Evolutionary conservation across 164 flowering plant genomes (phyloP), one percentile per base, ranked within the genome.

Genomic region (Protea cynaroides): DNA sequence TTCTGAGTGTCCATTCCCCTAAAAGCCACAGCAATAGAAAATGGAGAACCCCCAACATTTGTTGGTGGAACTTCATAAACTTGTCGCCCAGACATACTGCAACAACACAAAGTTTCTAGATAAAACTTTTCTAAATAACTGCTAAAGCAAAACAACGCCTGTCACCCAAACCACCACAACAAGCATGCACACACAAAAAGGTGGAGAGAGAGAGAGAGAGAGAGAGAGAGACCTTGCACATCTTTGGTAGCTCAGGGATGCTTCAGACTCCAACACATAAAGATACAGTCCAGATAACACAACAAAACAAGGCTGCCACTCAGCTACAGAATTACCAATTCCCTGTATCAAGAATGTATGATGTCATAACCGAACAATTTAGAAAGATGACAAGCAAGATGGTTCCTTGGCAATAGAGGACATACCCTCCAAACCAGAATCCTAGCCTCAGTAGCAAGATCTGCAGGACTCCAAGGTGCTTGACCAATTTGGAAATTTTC

Each of bases 41-140:
- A 87, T 25, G 34, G 65, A 29, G 96, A 88, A 59, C 96, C 97
- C 65, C 96, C 99, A 70, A 95, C 79, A 75, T 79, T 95, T 40
- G 82, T 38, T 10, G 97, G 82, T 66, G 97, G 91, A 76, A 95
- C 92, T 76, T 92, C 99, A 73, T 50, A 74, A 15, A 92, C 86
- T 78, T 95, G 99, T 49, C 84, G 86, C 59, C 97, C 96, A 73
- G 89, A 86, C 96, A 95, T 88, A 79, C 99, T 94, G 88, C 74
- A 80, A 23, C 13, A 60, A 25, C n/a, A 61, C 9, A 58, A 47
- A 58, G 57, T n/a, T 22, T 21, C 38, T 46, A 21, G 21, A 11
- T 19, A 29, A 29, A 29, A 5, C 34, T 29, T 15, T 43, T 25
- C 1, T 18, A 6, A 37, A 40, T 22, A 15, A 52, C 40, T n/a